Conservation (phyloP, 805 yeast species). For the Metschnikowia similis region DNA sequence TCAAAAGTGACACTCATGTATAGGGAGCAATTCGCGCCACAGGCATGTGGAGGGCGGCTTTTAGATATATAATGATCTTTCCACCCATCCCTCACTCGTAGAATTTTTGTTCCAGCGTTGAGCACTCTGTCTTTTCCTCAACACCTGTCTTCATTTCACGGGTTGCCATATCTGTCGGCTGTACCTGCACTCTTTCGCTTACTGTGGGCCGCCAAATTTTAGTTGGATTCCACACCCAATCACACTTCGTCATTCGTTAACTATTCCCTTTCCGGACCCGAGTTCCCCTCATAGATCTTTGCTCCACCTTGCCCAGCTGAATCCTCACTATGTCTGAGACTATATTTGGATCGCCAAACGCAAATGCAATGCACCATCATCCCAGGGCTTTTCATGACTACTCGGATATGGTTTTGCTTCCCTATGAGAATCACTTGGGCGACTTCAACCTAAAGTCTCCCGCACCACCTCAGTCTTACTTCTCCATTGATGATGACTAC, state of each 20-base stretch:
- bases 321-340: not conserved
- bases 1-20: constrained; percentile 1
- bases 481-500: not conserved
- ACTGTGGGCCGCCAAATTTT: not conserved
- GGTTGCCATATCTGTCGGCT: not conserved
- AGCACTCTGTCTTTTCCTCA: not conserved
- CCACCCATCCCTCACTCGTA: not conserved
- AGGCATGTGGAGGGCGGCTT: not conserved
- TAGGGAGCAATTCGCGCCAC: not conserved
- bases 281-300: not conserved
- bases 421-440: not conserved
- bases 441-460: not conserved
- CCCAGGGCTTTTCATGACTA: not conserved
- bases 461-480: not conserved
- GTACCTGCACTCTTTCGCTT: not conserved
- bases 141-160: not conserved
- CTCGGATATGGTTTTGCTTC: not conserved
- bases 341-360: not conserved
- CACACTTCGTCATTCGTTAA: not conserved
- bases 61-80: not conserved
- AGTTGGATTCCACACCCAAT: not conserved
- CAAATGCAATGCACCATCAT: not conserved
- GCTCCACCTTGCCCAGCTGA: too few species aligned
- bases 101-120: not conserved
- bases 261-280: not conserved